These are phyloP conservation scores for Suillus americanus DNA, from an alignment of 768 basidiomycete genomes.

Conservation along the genomic window DNA sequence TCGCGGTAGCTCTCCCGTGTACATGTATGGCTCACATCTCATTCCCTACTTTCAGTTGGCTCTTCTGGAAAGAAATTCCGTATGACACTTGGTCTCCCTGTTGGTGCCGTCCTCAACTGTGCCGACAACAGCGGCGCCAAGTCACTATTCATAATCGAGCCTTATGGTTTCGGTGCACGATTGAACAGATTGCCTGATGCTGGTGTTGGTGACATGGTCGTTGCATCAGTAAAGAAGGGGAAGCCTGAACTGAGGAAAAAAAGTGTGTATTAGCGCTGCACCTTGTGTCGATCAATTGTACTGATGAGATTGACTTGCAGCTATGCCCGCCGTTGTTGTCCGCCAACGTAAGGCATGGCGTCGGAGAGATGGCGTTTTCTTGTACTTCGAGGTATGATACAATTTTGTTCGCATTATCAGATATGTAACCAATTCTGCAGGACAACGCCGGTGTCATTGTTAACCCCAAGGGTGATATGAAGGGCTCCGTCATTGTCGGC, in stretches of 20 bases:
- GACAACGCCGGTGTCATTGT: constrained; percentile 98
- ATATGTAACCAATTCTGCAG: constrained; percentile 31
- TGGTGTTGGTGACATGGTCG: constrained; percentile 93
- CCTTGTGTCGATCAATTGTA: neutral
- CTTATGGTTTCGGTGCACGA: constrained; percentile 93
- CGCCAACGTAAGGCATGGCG: constrained; percentile 99
- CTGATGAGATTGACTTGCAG: constrained; percentile 40
- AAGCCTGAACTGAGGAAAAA: constrained; percentile 99
- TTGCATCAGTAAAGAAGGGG: constrained; percentile 98
- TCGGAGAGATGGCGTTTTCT: constrained; percentile 96
- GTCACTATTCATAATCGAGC: constrained; percentile 92
- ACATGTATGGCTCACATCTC: constrained; percentile 2
- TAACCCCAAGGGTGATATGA: constrained; percentile 99
- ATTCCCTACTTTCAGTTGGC: constrained; percentile 35
- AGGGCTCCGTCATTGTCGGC: constrained; percentile 95
- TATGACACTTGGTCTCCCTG: constrained; percentile 90
- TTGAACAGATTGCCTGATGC: constrained; percentile 97
- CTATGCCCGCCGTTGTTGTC: constrained; percentile 95
- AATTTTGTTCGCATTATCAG: neutral
- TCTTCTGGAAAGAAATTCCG: constrained; percentile 96
- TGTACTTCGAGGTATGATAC: constrained; percentile 85
- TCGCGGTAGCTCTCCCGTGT: neutral
- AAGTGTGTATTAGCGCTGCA: constrained; percentile 56
- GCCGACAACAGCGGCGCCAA: constrained; percentile 99
- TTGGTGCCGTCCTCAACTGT: constrained; percentile 94